These are phyloP conservation scores for Kwoniella sp. DNA, from an alignment of 768 basidiomycete genomes.

Conservation along the genomic window DNA sequence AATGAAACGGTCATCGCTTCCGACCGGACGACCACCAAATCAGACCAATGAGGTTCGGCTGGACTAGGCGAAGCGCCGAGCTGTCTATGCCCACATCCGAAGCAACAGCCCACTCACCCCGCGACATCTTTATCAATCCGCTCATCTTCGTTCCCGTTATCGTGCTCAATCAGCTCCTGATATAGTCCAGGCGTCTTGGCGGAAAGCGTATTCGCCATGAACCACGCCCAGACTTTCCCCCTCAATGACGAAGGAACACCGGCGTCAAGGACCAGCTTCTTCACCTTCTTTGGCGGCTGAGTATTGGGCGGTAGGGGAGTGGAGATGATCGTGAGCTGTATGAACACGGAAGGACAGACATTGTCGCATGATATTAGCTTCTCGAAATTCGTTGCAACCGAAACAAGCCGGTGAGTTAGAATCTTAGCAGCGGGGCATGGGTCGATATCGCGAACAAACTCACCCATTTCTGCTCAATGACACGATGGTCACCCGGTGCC, in stretches of 20 bases:
- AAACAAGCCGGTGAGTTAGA: constrained; percentile 9
- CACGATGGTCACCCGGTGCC: constrained; percentile 37
- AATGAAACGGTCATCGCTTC: background rate
- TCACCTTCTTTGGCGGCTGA: constrained; percentile 44
- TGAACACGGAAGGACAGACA: background rate
- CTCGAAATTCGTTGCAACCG: background rate
- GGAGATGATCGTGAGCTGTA: constrained; percentile 42
- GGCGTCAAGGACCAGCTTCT: constrained; percentile 45
- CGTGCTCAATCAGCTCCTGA: constrained; percentile 45
- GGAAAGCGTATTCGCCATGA: constrained; percentile 37
- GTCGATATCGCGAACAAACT: constrained; percentile 10
- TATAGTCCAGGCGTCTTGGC: constrained; percentile 44
- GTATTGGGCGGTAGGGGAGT: constrained; percentile 32
- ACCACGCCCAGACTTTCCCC: constrained; percentile 54
- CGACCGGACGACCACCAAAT: too few relatives aligned
- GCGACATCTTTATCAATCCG: constrained; percentile 43
- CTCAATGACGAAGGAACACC: constrained; percentile 46
- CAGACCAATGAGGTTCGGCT: too few relatives aligned
- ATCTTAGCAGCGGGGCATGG: too few relatives aligned
- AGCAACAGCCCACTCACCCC: constrained; percentile 28
- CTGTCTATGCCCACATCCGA: background rate
- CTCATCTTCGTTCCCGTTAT: constrained; percentile 33
- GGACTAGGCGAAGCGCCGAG: too few relatives aligned
- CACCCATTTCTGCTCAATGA: constrained; percentile 49
- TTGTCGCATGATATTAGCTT: too few relatives aligned